Base-by-base conservation (phyloP, 805 yeast genomes). In the Saccharomycopsis amapae region DNA sequence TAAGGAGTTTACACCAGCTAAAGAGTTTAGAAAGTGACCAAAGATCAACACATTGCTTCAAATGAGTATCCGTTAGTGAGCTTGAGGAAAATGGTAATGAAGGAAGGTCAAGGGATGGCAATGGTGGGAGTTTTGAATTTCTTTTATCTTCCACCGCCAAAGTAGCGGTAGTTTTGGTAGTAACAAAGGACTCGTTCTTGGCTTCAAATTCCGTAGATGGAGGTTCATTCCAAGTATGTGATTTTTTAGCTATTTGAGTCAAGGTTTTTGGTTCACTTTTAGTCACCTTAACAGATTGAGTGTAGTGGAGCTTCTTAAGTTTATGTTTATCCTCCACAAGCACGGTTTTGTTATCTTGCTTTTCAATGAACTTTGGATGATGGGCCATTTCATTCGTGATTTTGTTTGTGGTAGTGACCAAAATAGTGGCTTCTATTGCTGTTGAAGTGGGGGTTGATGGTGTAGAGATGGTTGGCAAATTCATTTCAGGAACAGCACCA, bases 11-110 rank as follows among this genome's bases (percentile, higher is more conserved):
- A 5, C 79, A 71, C 85, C 85, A 79, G 25, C 60, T 56, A 54
- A 74, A 78, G 3, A 79, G 62, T 17, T 66, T 67, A 0, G 72
- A 69, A 12, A 80, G 51, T 0, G 73, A 64, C 62, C 73, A 70
- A 2, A 78, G 69, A 30, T 62, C 61, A 2, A 57, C 56, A 53
- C 83, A 78, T 20, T 62, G 66, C 9, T 71, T 57, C 43, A 76
- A 67, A 50, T 78, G 81, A n/a, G 64, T 61, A 18, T 68, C 68
- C 13, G 66, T 67, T 31, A 79, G 58, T 0, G 71, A 61, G 10
- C 73, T 67, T 0, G 81, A 70, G 3, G 75, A 61, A 51, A 79
- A 79, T 2, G 83, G 83, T 6, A 78, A 64, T 38, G 72, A 67
- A 0, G 85, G 85, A 17, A 76, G 54, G 38, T 67, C 69, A 4